A percentile compares a stretch with the other conserved stretches of the same genome.
Evolutionary conservation across 257 asterid species (phyloP).

Genomic region (Forsythia suspensa): DNA sequence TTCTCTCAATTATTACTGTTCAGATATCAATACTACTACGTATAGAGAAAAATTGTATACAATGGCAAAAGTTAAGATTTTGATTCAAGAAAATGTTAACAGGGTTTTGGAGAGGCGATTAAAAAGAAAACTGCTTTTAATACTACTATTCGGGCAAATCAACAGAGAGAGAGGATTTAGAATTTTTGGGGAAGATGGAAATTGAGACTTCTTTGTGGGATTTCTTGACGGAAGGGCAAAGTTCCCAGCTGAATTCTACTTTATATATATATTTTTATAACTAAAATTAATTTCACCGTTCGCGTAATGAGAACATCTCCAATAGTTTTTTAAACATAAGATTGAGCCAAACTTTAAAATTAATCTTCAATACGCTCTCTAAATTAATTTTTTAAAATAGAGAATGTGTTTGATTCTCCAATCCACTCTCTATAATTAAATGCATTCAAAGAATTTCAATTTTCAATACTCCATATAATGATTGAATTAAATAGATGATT

Average conservation of each 20-base stretch:
- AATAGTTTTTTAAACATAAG: too few species aligned
- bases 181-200: not conserved
- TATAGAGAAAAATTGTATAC: not conserved
- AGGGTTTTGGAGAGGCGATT: not conserved
- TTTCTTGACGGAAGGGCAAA: slow-evolving; percentile 24
- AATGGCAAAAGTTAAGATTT: not conserved
- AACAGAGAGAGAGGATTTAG: not conserved
- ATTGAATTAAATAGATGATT: too few species aligned
- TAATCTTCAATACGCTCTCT: too few species aligned
- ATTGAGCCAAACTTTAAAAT: too few species aligned
- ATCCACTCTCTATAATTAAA: too few species aligned
- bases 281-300: too few species aligned
- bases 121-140: not conserved
- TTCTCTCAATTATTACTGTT: not conserved
- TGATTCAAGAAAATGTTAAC: not conserved
- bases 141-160: not conserved
- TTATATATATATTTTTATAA: too few species aligned
- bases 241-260: not conserved
- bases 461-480: too few species aligned
- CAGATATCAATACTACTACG: not conserved
- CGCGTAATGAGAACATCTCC: too few species aligned
- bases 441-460: too few species aligned
- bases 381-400: too few species aligned
- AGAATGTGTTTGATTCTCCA: too few species aligned
- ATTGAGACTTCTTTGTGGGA: not conserved